These are phyloP conservation scores for Alnus rubra DNA, from an alignment of 306 rosid genomes.

Conservation along the genomic window DNA sequence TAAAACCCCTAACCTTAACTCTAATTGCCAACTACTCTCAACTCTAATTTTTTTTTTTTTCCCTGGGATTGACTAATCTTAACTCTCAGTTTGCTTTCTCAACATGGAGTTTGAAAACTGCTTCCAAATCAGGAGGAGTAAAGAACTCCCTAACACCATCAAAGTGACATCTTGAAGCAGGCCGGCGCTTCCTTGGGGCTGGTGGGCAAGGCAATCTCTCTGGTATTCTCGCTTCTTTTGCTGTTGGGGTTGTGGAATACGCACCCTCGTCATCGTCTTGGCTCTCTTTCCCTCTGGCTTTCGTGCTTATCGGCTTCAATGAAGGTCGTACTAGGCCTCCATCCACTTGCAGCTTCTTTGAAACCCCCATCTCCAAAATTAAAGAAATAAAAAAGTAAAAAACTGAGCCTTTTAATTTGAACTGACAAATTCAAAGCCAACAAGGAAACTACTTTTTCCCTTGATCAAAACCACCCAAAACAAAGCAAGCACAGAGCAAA, in stretches of 20 bases:
- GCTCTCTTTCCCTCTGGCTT: slow-evolving; percentile 33
- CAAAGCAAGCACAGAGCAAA: slow-evolving; percentile 17
- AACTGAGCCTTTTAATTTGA: not conserved
- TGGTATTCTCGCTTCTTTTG: slow-evolving; percentile 75
- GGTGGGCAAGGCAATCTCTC: slow-evolving; percentile 70
- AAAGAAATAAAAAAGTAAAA: not conserved
- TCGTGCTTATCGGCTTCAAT: slow-evolving; percentile 73
- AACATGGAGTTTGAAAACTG: slow-evolving; percentile 69
- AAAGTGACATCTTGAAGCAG: slow-evolving; percentile 46
- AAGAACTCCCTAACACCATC: slow-evolving; percentile 66
- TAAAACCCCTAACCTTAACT: slow-evolving; percentile 38
- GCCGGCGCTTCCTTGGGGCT: slow-evolving; percentile 79
- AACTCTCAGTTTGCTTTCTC: slow-evolving; percentile 61
- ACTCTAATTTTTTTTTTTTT: slow-evolving; percentile 21
- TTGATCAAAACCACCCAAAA: not conserved
- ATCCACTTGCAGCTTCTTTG: slow-evolving; percentile 69
- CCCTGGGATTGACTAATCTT: slow-evolving; percentile 29
- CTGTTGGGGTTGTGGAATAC: slow-evolving; percentile 74
- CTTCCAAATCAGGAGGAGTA: slow-evolving; percentile 85
- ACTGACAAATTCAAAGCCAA: not conserved
- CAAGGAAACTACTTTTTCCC: slow-evolving; percentile 2
- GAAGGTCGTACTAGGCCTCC: slow-evolving; percentile 55
- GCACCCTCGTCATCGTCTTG: slow-evolving; percentile 43
- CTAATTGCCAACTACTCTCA: slow-evolving; percentile 3
- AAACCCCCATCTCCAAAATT: slow-evolving; percentile 64